Evolutionary conservation across 495 filamentous ascomycete species (phyloP).

Genomic region (Penicillium lagena): DNA sequence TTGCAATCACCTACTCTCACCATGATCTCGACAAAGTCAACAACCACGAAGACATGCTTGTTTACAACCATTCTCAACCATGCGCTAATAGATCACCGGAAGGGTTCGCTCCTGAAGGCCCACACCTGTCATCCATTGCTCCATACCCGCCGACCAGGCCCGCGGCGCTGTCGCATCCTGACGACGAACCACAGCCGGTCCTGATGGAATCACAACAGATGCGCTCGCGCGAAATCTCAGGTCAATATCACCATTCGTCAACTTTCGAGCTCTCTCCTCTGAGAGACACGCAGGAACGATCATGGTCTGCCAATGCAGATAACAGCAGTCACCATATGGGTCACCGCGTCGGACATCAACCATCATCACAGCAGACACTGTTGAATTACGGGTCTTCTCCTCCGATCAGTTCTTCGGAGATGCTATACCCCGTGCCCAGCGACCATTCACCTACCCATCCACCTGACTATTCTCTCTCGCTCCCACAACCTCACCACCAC

Average conservation of each 20-base stretch:
- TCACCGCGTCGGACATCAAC: conserved; percentile 1
- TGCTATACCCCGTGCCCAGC: conserved; percentile 25
- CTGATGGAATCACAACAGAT: conserved; percentile 26
- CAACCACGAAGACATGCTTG: conserved; percentile 26
- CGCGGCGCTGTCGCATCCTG: conserved; percentile 22
- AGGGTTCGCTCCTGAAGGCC: conserved; percentile 21
- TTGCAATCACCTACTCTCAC: conserved; percentile 30
- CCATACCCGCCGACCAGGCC: conserved; percentile 23
- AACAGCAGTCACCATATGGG: conserved; percentile 14
- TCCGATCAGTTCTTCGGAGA: conserved; percentile 23
- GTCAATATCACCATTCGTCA: no score
- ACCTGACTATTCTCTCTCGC: conserved; percentile 9
- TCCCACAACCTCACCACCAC: conserved; percentile 60
- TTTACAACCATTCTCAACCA: conserved; percentile 24
- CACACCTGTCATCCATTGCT: conserved; percentile 26
- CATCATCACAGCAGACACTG: no score
- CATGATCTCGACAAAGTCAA: conserved; percentile 28
- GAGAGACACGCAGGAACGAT: conserved; percentile 26
- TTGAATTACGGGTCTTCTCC: not conserved
- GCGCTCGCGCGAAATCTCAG: conserved; percentile 17
- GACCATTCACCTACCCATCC: conserved; percentile 21
- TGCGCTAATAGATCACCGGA: conserved; percentile 25
- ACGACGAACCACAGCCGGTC: conserved; percentile 21
- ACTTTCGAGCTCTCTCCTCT: conserved; percentile 15
- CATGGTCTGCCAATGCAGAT: conserved; percentile 20